Evolutionary conservation across 2,329 filamentous ascomycete genomes (phyloP), one percentile per base, ranked within the genome.

Genomic region (Fusarium tupiense): DNA sequence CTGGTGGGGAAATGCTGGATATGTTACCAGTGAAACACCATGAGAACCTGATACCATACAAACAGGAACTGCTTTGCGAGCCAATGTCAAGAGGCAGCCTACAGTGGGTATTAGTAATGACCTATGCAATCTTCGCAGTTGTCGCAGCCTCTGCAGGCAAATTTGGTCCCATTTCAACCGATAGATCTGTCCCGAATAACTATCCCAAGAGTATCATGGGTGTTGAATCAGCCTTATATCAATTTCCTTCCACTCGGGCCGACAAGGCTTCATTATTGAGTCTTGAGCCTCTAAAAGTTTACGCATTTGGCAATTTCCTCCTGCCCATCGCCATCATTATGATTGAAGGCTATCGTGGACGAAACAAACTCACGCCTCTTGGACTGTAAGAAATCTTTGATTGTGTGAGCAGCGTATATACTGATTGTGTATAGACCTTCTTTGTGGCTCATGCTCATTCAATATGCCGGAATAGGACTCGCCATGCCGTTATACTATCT

Each of bases 21-120:
- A 58, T 58, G 60, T 13, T 63, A 7, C 50, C 60, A 33, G 26
- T 47, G 19, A 13, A 26, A 10, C 50, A 12, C 29, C 33, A 17
- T 17, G 29, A 31, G 31, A 46, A 40, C 8, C 19, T 63, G 40
- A 56, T 58, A 31, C 52, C 60, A 22, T 58, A 46, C 14, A 58
- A 57, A 24, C 38, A 63, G 8, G 60, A 58, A 7, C 60, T 63
- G 11, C 41, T 58, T 57, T 16, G 38, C 26, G 41, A 57, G 24
- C 60, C 60, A 13, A 10, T 7, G 8, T 24, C 60, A 9, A 57
- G 60, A 22, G 52, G 60, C 9, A 38, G 12, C 5, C 5, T 38
- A 7, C 33, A 58, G 1, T 58, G 52, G 60, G 8, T 40, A n/a
- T 35, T 58, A 0, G 14, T 37, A 3, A 4, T 13, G 11, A 7